phyloP scores from a whole-genome alignment of 129 eudicot genomes.

The Pulicaria dysenterica region DNA sequence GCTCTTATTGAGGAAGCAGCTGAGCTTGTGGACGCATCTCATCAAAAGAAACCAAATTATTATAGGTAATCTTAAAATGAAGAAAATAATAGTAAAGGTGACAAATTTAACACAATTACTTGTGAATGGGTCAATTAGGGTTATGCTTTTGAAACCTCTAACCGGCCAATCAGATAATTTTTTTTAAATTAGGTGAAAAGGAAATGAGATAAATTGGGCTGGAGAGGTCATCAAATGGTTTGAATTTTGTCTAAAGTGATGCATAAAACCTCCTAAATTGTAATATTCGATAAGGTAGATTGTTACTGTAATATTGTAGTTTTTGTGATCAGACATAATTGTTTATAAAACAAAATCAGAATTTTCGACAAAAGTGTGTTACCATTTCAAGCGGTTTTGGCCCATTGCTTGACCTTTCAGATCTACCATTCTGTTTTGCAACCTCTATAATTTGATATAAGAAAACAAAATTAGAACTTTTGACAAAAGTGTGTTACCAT shows the following conservation, averaged over 20 bases:
- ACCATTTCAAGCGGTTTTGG: not conserved
- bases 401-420: not conserved
- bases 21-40: constrained; percentile 80
- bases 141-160: not conserved
- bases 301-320: not conserved
- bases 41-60: constrained; percentile 81
- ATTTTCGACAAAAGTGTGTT: not conserved
- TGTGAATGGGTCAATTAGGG: not conserved
- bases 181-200: not conserved
- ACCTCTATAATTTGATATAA: not conserved
- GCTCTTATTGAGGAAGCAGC: constrained; percentile 96
- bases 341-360: not conserved
- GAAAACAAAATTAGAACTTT: too few species aligned
- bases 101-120: not conserved
- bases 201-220: not conserved
- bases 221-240: not conserved
- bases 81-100: not conserved
- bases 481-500: too few species aligned
- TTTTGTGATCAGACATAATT: not conserved
- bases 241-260: not conserved
- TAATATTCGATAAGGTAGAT: not conserved
- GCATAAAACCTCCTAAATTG: not conserved
- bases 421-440: not conserved
- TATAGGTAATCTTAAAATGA: constrained; percentile 58
- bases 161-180: not conserved